Base-by-base conservation (phyloP, 2,329 filamentous ascomycete genomes). In the Ophiostoma australiae region DNA sequence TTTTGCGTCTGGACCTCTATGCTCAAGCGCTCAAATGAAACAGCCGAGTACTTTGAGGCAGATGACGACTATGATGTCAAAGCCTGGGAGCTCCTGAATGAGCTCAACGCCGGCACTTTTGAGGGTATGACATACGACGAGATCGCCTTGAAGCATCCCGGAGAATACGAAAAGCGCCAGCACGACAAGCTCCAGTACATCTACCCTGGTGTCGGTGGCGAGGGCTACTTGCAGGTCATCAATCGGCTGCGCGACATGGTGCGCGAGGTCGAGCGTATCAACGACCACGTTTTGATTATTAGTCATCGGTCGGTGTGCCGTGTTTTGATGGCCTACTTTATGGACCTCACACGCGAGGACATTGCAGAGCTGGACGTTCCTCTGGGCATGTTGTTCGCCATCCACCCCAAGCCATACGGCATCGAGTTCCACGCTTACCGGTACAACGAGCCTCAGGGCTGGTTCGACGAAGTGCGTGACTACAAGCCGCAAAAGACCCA, bases 1-100 rank as follows among this genome's bases (percentile, higher is more conserved):
- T 98, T 97, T 78, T 99, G 95, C 79, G 92, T 99, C 20, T 99
- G 95, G 95, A 97, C 94, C 0, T 97, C 92, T 2, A 98, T 98
- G 94, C 87, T 99, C 74, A 90, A 91, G 78, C 91, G 95, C 74
- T 93, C 92, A 72, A 90, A 95, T 69, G 89, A 97, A 77, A 96
- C 94, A 0, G 93, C 91, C 0, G 89, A 95, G 74, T 91, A 91
- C 79, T 99, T 98, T 79, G 91, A 97, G 75, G 85, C 83, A 0
- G 95, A 98, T 74, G 94, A 98, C 31, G 92, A 97, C 70, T 97
- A 94, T 78, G 95, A 98, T 75, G 90, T 96, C 76, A 99, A 99
- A 82, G 92, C 97, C 75, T 97, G 94, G 93, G 91, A 94, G 77
- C 97, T 97, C 92, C 86, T 99, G 69, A 97, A 99, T 77, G 95